phyloP scores from a whole-genome alignment of 2,329 filamentous ascomycete genomes.

The Mycosphaerella sp. region DNA sequence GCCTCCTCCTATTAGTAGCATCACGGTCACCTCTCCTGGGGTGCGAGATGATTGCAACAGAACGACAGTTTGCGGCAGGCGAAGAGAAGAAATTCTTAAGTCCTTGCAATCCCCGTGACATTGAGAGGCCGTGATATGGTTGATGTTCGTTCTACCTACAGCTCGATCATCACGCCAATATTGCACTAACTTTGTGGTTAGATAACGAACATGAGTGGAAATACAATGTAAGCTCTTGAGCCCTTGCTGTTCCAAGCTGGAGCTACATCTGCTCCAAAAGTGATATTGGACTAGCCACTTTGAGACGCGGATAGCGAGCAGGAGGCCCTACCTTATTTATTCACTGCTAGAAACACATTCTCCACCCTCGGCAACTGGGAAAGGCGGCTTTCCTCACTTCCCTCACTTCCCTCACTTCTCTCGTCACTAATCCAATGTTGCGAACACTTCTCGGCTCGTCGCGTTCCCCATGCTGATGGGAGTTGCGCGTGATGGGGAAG shows the following conservation, averaged over 20 bases:
- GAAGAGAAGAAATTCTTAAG: no score
- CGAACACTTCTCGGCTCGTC: conserved; percentile 9
- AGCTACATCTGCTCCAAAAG: no score
- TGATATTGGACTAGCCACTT: neutral
- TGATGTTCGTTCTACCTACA: no score
- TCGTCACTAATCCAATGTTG: neutral
- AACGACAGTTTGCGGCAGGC: neutral
- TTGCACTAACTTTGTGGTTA: no score
- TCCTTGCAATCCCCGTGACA: no score
- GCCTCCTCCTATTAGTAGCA: neutral
- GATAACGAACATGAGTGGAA: no score
- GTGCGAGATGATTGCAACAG: neutral
- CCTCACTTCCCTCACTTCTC: neutral
- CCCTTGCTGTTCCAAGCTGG: no score
- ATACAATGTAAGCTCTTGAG: no score
- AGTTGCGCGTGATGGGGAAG: conserved; percentile 10
- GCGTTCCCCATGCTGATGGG: neutral
- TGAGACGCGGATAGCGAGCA: neutral
- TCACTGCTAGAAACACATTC: neutral
- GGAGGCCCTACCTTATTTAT: no score
- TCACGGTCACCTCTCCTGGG: neutral
- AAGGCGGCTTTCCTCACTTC: conserved; percentile 1
- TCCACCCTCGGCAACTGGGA: conserved; percentile 2
- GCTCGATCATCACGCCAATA: no score
- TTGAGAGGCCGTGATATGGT: no score